These are phyloP conservation scores for Pleurotus eryngii DNA, from an alignment of 768 basidiomycete species.

Conservation along the genomic window DNA sequence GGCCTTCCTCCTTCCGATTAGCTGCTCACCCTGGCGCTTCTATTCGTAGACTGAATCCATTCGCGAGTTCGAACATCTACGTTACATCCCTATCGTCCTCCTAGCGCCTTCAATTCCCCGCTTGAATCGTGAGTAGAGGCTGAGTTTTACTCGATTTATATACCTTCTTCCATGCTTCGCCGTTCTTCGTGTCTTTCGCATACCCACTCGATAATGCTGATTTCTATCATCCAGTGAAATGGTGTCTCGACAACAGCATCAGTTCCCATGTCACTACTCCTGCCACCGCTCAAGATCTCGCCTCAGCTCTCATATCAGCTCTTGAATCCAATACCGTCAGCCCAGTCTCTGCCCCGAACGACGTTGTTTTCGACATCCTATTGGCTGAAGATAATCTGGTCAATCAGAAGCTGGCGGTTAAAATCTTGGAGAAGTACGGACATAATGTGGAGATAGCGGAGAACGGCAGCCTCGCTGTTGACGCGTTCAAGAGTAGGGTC, in stretches of 20 bases:
- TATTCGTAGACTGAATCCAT: conserved; percentile 74
- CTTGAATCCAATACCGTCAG: conserved; percentile 93
- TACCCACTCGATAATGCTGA: conserved; percentile 2
- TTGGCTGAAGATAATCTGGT: conserved; percentile 97
- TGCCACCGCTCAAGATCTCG: conserved; percentile 81
- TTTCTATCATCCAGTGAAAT: conserved; percentile 64
- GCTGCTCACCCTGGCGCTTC: background rate
- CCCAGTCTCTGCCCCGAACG: conserved; percentile 81
- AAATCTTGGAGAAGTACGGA: conserved; percentile 94
- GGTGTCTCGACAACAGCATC: conserved; percentile 96
- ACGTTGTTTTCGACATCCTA: conserved; percentile 87
- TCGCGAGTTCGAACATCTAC: conserved; percentile 88
- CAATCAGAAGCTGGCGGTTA: conserved; percentile 94
- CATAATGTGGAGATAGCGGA: conserved; percentile 96
- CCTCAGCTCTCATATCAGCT: conserved; percentile 89
- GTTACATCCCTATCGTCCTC: conserved; percentile 95
- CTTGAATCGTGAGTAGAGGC: conserved; percentile 58
- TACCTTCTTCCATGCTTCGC: conserved; percentile 3
- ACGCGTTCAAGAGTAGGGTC: conserved; percentile 81
- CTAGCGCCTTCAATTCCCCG: conserved; percentile 76
- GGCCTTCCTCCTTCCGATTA: conserved; percentile 9
- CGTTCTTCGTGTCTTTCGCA: conserved; percentile 10
- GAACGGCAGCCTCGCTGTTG: conserved; percentile 92
- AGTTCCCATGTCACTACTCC: conserved; percentile 93
- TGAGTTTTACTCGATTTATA: background rate